Conservation (phyloP, 805 yeast genomes). For the Schwanniomyces vanrijiae region DNA sequence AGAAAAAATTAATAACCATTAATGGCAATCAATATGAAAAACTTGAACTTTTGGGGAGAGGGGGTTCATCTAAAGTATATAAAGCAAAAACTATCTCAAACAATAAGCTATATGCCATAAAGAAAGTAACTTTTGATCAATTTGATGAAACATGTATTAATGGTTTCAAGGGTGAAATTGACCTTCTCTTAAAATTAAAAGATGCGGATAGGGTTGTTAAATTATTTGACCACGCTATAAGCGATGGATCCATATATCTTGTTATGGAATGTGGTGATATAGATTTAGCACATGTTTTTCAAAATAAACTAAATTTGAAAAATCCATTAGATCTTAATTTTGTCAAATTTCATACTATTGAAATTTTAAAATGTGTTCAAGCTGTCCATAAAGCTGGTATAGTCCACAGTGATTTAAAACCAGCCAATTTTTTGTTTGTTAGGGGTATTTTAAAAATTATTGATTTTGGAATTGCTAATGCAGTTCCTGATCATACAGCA, state of each 20-base stretch:
- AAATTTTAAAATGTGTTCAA: conserved; percentile 75
- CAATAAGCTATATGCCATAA: conserved; percentile 71
- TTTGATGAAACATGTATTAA: conserved; percentile 71
- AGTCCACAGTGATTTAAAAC: conserved; percentile 78
- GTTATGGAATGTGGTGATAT: conserved; percentile 96
- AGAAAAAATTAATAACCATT: conserved; percentile 30
- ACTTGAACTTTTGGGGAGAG: conserved; percentile 79
- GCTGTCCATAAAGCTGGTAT: conserved; percentile 88
- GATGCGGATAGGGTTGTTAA: conserved; percentile 71
- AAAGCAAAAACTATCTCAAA: conserved; percentile 58
- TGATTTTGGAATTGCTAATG: conserved; percentile 95
- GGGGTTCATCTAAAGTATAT: conserved; percentile 91
- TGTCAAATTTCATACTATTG: conserved; percentile 76
- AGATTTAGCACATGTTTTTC: conserved; percentile 80
- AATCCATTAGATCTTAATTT: conserved; percentile 62
- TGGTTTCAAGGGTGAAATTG: conserved; percentile 90
- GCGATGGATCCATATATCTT: conserved; percentile 60
- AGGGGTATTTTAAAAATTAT: conserved; percentile 83
- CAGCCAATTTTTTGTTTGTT: conserved; percentile 75
- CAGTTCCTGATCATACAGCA: conserved; percentile 88
- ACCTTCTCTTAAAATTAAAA: conserved; percentile 60
- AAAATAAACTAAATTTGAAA: conserved; percentile 49
- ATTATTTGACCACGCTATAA: conserved; percentile 71
- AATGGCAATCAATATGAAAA: conserved; percentile 70
- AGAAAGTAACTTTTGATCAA: conserved; percentile 77